Evolutionary conservation across 306 rosid genomes (phyloP).

Genomic region (Psophocarpus tetragonolobus): DNA sequence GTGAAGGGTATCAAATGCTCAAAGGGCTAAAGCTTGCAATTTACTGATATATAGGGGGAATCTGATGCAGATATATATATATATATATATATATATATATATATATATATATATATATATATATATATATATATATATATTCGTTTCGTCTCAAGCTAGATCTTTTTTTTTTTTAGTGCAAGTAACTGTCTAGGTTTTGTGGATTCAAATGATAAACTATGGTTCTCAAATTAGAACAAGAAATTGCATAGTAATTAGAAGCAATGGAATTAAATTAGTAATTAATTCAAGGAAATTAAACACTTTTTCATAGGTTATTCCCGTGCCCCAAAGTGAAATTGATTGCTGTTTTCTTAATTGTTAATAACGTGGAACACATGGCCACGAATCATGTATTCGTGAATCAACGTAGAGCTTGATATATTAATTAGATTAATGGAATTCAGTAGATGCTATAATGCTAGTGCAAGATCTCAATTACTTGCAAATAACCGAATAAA

Average conservation of each 20-base stretch:
- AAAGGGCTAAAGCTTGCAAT: background rate
- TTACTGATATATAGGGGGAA: background rate
- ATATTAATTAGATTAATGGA: background rate
- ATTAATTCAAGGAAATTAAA: no score
- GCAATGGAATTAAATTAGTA: no score
- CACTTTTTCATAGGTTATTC: background rate
- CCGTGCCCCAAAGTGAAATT: background rate
- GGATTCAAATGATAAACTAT: background rate
- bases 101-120: no score
- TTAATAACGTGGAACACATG: background rate
- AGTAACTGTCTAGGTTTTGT: background rate
- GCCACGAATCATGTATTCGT: background rate
- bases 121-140: no score
- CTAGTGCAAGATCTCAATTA: background rate
- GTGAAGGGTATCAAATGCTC: background rate
- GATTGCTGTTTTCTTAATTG: background rate
- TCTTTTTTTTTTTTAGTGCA: background rate
- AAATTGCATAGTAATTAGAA: no score
- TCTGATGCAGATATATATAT: background rate
- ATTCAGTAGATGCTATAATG: background rate
- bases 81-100: no score
- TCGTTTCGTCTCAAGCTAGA: background rate
- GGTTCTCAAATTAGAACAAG: background rate
- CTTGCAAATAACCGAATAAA: background rate
- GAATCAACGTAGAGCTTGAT: background rate